A percentile compares a stretch with the other conserved stretches of the same genome.
These are phyloP conservation scores for Neopestalotiopsis sp. DNA, from an alignment of 2,329 filamentous ascomycete genomes.

Conservation along the genomic window DNA sequence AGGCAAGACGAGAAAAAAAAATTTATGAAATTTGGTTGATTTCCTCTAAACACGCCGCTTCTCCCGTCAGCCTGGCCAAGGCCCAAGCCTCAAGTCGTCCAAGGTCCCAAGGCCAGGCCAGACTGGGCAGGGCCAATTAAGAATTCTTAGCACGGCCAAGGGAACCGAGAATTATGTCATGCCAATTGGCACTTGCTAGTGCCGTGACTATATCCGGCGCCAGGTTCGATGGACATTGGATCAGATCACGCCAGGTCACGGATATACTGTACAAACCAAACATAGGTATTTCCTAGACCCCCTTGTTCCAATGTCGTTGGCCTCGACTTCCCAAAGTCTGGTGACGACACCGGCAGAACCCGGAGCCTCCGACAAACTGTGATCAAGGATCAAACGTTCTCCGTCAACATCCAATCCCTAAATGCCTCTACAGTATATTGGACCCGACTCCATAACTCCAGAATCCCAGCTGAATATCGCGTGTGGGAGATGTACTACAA, in stretches of 20 bases:
- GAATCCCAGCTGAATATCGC: background rate
- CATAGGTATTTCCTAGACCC: background rate
- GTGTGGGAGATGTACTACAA: background rate
- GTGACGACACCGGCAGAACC: constrained; percentile 17
- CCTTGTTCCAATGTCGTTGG: background rate
- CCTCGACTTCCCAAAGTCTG: background rate
- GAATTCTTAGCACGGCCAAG: background rate
- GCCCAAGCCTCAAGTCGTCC: background rate
- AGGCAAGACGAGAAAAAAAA: background rate
- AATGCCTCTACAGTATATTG: background rate
- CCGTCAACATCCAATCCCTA: background rate
- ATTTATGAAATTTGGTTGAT: background rate
- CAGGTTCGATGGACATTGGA: background rate
- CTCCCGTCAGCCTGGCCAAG: background rate
- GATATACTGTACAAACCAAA: background rate
- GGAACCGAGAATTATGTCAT: background rate
- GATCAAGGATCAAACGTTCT: background rate
- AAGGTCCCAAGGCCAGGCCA: background rate
- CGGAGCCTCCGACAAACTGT: constrained; percentile 7
- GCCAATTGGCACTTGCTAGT: background rate
- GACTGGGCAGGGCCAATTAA: background rate
- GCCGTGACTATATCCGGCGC: background rate
- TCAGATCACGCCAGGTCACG: background rate
- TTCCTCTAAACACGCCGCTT: background rate
- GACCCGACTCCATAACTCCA: background rate